These are phyloP conservation scores for Aspergillus sp. DNA, from an alignment of 2,329 filamentous ascomycete genomes.

Conservation along the genomic window DNA sequence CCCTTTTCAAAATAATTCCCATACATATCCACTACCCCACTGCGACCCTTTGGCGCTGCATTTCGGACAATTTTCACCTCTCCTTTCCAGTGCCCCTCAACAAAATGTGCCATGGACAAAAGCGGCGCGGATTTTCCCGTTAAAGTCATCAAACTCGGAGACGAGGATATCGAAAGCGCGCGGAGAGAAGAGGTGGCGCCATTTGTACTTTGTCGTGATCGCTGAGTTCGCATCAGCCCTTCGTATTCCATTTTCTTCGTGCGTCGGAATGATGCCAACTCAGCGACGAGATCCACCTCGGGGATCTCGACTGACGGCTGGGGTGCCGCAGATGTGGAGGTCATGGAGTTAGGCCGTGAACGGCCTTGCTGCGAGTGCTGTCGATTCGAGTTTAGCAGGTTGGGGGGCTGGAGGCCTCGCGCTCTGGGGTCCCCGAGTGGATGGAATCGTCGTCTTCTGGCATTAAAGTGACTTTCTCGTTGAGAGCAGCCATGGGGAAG, in stretches of 20 bases:
- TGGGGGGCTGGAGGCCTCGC: conserved; percentile 8
- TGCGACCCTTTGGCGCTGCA: conserved; percentile 32
- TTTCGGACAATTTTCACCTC: conserved; percentile 54
- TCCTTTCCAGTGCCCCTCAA: conserved; percentile 58
- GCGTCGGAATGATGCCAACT: conserved; percentile 51
- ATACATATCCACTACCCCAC: conserved; percentile 47
- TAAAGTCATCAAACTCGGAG: conserved; percentile 6
- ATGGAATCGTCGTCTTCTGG: conserved; percentile 24
- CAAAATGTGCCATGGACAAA: conserved; percentile 29
- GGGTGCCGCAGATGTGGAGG: background rate
- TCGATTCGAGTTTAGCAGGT: conserved; percentile 6
- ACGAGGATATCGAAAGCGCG: conserved; percentile 6
- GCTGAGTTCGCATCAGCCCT: conserved; percentile 18
- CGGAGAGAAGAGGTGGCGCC: conserved; percentile 13
- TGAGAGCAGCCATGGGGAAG: conserved; percentile 39
- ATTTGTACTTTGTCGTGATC: conserved; percentile 19
- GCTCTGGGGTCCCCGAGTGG: conserved; percentile 8
- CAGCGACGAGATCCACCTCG: conserved; percentile 48
- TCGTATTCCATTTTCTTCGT: conserved; percentile 49
- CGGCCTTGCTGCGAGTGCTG: background rate
- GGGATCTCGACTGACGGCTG: conserved; percentile 9
- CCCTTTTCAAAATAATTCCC: conserved; percentile 51
- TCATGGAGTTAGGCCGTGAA: conserved; percentile 3
- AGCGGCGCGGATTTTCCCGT: conserved; percentile 13
- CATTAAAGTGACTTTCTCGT: conserved; percentile 42